Conservation (phyloP, 495 filamentous ascomycete genomes). For the Collariella sp. region DNA sequence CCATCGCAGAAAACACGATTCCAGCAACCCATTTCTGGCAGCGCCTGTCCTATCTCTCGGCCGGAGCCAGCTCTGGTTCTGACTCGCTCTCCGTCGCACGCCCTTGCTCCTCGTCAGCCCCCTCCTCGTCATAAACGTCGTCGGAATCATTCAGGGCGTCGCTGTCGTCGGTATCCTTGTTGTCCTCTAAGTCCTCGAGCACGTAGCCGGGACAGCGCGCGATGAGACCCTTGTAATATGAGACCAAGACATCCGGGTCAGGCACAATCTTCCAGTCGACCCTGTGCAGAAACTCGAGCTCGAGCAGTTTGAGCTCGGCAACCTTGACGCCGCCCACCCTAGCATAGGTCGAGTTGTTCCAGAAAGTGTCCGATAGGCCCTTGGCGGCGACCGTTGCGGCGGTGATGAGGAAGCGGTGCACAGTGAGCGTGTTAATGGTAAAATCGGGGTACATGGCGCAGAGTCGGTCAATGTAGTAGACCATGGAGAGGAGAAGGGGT, state of each 20-base stretch:
- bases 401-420: slow-evolving; percentile 94
- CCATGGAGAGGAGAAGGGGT: slow-evolving; percentile 96
- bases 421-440: slow-evolving; percentile 87
- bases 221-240: slow-evolving; percentile 85
- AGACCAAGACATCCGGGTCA: slow-evolving; percentile 81
- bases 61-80: neutral
- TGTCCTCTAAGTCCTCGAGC: slow-evolving; percentile 30
- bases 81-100: neutral
- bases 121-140: slow-evolving; percentile 14
- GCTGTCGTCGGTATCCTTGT: slow-evolving; percentile 15
- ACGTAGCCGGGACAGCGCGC: slow-evolving; percentile 43
- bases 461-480: slow-evolving; percentile 96
- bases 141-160: slow-evolving; percentile 20
- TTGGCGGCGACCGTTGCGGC: slow-evolving; percentile 93
- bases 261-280: slow-evolving; percentile 97
- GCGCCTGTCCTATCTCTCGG: neutral
- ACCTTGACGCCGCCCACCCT: slow-evolving; percentile 85
- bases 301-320: slow-evolving; percentile 81
- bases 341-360: slow-evolving; percentile 95
- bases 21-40: neutral
- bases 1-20: neutral
- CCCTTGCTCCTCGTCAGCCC: neutral
- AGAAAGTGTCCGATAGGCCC: slow-evolving; percentile 90
- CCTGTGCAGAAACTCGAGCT: slow-evolving; percentile 83
- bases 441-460: slow-evolving; percentile 88